Base-by-base conservation (phyloP, 2,329 filamentous ascomycete genomes). In the Aspergillus pseudonomiae region DNA sequence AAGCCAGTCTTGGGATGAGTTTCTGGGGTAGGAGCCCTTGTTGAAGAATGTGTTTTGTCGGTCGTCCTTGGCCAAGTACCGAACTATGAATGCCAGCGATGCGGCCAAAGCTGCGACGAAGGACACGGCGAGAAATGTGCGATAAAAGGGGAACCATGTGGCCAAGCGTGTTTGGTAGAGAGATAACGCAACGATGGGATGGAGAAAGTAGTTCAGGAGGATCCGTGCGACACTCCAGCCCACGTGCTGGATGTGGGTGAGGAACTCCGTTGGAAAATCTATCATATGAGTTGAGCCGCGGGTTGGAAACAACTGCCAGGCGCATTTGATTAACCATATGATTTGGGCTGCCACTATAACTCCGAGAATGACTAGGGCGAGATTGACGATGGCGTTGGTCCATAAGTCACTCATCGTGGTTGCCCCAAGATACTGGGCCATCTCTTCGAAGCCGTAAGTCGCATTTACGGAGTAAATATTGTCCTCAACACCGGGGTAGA, bases 361-460 rank as follows among this genome's bases (percentile, higher is more conserved):
- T 12, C 41, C 60, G 4, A 63, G 21, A 7, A 60, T 19, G 9
- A 67, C 7, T 6, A 67, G 36, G 6, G 43, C 45, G 1, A 67
- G 62, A 16, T 65, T 67, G 14, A 67, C 63, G 16, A 65, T 39
- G 6, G 64, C 58, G 26, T 67, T 64, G 6, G 60, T 54, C 66
- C 60, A 64, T 9, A 67, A 43, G 26, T 67, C 66, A 6, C 52
- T 54, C 36, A 64, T 59, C 4, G 57, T 54, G 1, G 66, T 62
- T 2, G 59, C 59, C 6, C 66, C 66, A n/a, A 67, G 34, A n/a
- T 57, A 52, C 26, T 67, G 66, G 2, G 64, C 53, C 66, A 67
- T 67, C n/a, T 63, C 57, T 19, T 67, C 66, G 6, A 66, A 39
- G 6, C 66, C 66, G 14, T 46, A 61, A 4, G 66, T 66, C 4